Conservation (phyloP, 306 rosid species). For the Inga leiocalycina region DNA sequence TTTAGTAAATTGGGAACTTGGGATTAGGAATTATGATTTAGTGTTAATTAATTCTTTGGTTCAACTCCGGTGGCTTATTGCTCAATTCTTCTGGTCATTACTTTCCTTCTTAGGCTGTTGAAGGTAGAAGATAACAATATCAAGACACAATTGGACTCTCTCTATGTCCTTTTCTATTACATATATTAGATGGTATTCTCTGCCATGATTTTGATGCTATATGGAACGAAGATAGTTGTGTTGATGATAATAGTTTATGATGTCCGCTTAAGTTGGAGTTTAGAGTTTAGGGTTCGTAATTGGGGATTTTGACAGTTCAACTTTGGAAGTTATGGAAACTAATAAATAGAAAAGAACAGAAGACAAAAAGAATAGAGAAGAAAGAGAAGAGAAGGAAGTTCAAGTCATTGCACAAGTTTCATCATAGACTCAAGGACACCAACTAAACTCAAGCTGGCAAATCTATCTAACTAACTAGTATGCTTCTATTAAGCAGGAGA, state of each 20-base stretch:
- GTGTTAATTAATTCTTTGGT: not conserved
- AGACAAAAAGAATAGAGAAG: not conserved
- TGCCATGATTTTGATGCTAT: not conserved
- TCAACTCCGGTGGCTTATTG: not conserved
- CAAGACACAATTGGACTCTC: too few species aligned
- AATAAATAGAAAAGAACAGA: not conserved
- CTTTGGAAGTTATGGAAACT: not conserved
- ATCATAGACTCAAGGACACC: not conserved
- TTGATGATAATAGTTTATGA: not conserved
- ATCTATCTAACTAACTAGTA: not conserved
- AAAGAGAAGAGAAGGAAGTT: not conserved
- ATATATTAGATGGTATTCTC: not conserved
- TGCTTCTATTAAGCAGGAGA: not conserved
- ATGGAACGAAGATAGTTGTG: not conserved
- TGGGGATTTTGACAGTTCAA: not conserved
- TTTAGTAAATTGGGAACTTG: not conserved
- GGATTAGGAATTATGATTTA: not conserved
- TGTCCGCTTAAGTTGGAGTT: not conserved
- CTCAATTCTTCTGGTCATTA: not conserved
- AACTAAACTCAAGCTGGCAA: not conserved
- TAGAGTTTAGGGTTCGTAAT: not conserved
- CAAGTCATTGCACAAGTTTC: not conserved
- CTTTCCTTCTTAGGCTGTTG: not conserved
- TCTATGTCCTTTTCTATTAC: not conserved
- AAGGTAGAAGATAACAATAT: not conserved